Conservation (phyloP, 176 grass and related monocot species). For the Eleusine coracana region DNA sequence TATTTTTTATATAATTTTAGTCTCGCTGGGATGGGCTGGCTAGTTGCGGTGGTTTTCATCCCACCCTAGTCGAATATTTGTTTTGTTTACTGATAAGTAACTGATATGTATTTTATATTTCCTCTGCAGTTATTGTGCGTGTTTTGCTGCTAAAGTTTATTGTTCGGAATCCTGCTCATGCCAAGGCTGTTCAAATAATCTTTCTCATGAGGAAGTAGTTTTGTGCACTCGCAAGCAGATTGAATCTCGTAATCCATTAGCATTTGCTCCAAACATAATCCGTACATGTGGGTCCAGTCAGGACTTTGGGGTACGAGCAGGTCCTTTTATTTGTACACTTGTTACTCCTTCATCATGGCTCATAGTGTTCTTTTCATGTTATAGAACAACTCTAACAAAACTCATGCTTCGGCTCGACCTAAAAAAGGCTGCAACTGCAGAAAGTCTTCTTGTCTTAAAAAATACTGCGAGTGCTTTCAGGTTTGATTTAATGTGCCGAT, state of each 20-base stretch:
- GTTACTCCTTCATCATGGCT: neutral
- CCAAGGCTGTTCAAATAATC: constrained; percentile 68
- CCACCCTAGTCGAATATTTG: too few relatives aligned
- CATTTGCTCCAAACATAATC: constrained; percentile 77
- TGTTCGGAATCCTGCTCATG: constrained; percentile 70
- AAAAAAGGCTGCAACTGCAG: constrained; percentile 83
- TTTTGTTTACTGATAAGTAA: neutral
- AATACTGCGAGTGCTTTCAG: constrained; percentile 84
- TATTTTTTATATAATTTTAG: neutral
- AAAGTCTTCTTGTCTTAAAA: constrained; percentile 77
- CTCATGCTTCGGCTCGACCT: constrained; percentile 75
- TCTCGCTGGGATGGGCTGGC: too few relatives aligned
- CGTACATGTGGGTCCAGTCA: constrained; percentile 40
- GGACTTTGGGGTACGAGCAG: constrained; percentile 49
- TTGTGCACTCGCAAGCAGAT: constrained; percentile 64
- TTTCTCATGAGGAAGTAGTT: constrained; percentile 61
- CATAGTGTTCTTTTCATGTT: constrained; percentile 16
- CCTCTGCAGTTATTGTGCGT: constrained; percentile 67
- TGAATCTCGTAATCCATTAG: constrained; percentile 77
- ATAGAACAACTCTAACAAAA: constrained; percentile 63
- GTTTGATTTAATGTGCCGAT: constrained; percentile 38
- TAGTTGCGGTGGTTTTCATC: too few relatives aligned
- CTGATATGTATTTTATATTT: constrained; percentile 22
- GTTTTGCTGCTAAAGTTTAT: constrained; percentile 74
- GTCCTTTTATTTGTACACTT: neutral